Conservation (phyloP, 1,139 yeast genomes). For the Williopsis jadinii region DNA sequence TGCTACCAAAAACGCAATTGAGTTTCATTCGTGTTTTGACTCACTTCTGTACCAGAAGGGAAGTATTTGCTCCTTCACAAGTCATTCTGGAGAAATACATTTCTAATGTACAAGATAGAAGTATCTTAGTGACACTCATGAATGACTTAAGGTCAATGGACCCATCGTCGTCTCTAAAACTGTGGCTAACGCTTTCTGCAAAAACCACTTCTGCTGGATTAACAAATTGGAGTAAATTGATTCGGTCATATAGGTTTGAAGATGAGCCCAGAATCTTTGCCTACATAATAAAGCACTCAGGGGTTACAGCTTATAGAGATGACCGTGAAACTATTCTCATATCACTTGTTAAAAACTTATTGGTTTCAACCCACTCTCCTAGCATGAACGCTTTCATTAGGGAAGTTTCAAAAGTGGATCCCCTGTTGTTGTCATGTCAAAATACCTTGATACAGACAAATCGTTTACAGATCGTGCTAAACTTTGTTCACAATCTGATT, state of each 20-base stretch:
- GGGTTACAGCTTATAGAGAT: conserved; percentile 7
- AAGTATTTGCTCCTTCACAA: too few species aligned
- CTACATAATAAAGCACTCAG: conserved; percentile 16
- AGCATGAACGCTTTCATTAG: conserved; percentile 14
- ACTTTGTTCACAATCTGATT: conserved; percentile 11
- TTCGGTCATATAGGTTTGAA: conserved; percentile 16
- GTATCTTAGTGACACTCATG: conserved; percentile 6
- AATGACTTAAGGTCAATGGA: conserved; percentile 10
- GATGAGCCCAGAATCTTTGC: conserved; percentile 17
- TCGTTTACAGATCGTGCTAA: conserved; percentile 12
- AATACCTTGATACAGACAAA: conserved; percentile 14
- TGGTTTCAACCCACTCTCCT: conserved; percentile 7
- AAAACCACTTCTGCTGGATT: conserved; percentile 10
- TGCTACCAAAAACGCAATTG: conserved; percentile 8
- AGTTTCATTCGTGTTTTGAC: conserved; percentile 8
- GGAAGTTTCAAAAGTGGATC: conserved; percentile 15
- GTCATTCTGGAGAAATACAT: too few species aligned
- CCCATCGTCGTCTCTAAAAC: conserved; percentile 12
- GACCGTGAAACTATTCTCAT: conserved; percentile 13
- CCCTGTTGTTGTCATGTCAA: conserved; percentile 7
- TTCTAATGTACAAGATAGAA: conserved; percentile 1
- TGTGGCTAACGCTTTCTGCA: conserved; percentile 18
- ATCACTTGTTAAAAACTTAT: conserved; percentile 10
- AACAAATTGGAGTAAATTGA: conserved; percentile 19
- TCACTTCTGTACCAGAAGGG: conserved; percentile 1